Base-by-base conservation (phyloP, 345 rosid species). In the Camelina hispida region DNA sequence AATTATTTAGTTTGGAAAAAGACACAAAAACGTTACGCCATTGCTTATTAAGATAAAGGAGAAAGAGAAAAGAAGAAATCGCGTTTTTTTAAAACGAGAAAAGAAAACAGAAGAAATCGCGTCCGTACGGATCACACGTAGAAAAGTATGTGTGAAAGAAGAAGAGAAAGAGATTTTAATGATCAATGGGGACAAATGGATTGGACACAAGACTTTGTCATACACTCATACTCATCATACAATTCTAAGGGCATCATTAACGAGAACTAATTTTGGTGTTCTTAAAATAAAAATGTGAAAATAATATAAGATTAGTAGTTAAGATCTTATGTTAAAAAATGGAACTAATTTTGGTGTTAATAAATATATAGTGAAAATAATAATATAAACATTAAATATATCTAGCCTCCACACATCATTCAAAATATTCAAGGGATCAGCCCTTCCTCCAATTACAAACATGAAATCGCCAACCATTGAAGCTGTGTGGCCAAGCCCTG, bases 391-490 rank as follows among this genome's bases (percentile, higher is more conserved):
- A n/a, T n/a, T n/a, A n/a, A n/a, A 70, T 40, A 73, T 74, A 79
- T 85, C 74, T 53, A 94, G 80, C 72, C 72, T 79, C 98, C 98
- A 94, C 62, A 91, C 87, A 73, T 91, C 96, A 79, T 75, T 79
- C 64, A 91, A 75, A 71, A 91, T 87, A 58, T 82, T 85, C 46
- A 78, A 60, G 20, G 97, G 96, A 86, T 91, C 96, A 59, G 84
- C 86, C 79, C 95, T 85, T 51, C 98, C 98, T 77, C 97, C 97
- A 73, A 89, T 86, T 11, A 89, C 85, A 83, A 86, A 89, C 81
- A 94, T 78, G 37, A 12, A 56, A 75, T 83, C 87, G n/a, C 89
- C 93, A 53, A 91, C 79, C 80, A 87, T 72, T 34, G 89, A 89
- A 69, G 96, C 84, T 4, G 95, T 82, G 59, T 94, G 98, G 38